phyloP scores from a whole-genome alignment of 139 green algal species.

The Auxenochlorella protothecoides region DNA sequence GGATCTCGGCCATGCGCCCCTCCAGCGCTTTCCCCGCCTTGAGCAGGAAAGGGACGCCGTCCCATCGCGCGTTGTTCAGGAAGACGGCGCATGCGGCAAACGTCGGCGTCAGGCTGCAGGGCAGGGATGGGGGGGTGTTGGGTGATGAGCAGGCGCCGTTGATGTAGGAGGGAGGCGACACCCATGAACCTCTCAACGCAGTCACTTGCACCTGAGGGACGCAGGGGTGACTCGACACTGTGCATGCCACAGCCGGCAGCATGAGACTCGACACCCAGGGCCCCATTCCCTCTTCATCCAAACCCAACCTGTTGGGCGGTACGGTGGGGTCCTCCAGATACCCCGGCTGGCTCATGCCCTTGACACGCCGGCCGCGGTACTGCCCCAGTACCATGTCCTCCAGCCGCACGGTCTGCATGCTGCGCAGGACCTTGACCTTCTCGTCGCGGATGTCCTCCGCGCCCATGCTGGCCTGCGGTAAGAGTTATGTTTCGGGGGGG shows the following conservation, averaged over 20 bases:
- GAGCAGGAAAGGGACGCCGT: slow-evolving; percentile 96
- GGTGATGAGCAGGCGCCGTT: too few species aligned
- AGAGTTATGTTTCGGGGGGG: too few species aligned
- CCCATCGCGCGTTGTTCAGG: slow-evolving; percentile 97
- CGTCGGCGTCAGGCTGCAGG: slow-evolving; percentile 71
- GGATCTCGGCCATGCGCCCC: slow-evolving; percentile 82
- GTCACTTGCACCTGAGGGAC: too few species aligned
- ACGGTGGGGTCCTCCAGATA: slow-evolving; percentile 97
- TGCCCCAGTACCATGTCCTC: slow-evolving; percentile 96
- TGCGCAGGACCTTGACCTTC: slow-evolving; percentile 96
- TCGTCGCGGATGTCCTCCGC: slow-evolving; percentile 98
- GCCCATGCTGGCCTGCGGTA: slow-evolving; percentile 56
- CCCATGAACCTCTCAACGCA: too few species aligned
- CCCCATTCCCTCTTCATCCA: not conserved
- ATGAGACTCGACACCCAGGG: too few species aligned
- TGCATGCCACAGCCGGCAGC: not conserved
- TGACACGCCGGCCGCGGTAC: slow-evolving; percentile 52
- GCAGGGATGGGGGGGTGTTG: not conserved
- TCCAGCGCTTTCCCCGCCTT: slow-evolving; percentile 97
- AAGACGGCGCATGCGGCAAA: slow-evolving; percentile 86
- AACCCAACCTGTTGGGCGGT: slow-evolving; percentile 44
- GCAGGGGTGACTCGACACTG: not conserved
- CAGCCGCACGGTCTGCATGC: slow-evolving; percentile 64
- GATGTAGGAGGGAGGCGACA: too few species aligned
- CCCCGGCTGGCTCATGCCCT: slow-evolving; percentile 41